These are phyloP conservation scores for Lachancea cidri DNA, from an alignment of 805 yeast species.

Conservation along the genomic window DNA sequence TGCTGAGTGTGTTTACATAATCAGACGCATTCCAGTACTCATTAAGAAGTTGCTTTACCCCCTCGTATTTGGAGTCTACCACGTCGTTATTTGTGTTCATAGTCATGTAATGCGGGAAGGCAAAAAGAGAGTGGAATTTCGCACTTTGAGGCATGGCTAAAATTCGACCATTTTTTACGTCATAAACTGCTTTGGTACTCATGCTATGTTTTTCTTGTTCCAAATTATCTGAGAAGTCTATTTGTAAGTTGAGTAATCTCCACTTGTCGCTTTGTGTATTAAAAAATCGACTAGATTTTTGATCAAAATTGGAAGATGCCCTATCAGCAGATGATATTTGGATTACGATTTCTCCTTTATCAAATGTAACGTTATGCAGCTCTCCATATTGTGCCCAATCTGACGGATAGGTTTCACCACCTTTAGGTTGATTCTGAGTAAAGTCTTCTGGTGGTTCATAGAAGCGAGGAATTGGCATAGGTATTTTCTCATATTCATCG, in stretches of 20 bases:
- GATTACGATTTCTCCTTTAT: constrained; percentile 22
- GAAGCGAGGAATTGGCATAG: constrained; percentile 34
- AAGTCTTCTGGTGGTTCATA: constrained; percentile 28
- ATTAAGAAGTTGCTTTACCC: constrained; percentile 40
- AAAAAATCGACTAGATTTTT: constrained; percentile 19
- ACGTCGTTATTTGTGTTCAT: constrained; percentile 38
- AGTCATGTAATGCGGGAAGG: constrained; percentile 48
- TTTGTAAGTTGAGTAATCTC: constrained; percentile 35
- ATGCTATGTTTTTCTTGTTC: constrained; percentile 49
- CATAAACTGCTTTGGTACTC: constrained; percentile 56
- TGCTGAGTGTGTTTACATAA: constrained; percentile 41
- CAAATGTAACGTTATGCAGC: constrained; percentile 28
- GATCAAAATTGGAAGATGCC: constrained; percentile 14
- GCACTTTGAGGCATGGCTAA: constrained; percentile 57
- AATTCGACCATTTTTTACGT: constrained; percentile 59
- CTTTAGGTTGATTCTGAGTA: constrained; percentile 23
- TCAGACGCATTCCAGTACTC: constrained; percentile 42
- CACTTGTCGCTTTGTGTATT: constrained; percentile 36
- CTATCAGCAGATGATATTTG: constrained; percentile 30
- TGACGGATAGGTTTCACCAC: constrained; percentile 21
- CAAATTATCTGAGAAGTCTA: constrained; percentile 37
- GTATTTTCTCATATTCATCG: constrained; percentile 14
- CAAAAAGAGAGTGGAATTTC: constrained; percentile 56
- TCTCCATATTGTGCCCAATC: constrained; percentile 22
- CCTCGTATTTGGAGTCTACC: constrained; percentile 34